Percentiles rank a stretch among this genome's conserved stretches.
These are phyloP conservation scores for Fusarium sp. DNA, from an alignment of 2,329 filamentous ascomycete genomes.

Conservation along the genomic window DNA sequence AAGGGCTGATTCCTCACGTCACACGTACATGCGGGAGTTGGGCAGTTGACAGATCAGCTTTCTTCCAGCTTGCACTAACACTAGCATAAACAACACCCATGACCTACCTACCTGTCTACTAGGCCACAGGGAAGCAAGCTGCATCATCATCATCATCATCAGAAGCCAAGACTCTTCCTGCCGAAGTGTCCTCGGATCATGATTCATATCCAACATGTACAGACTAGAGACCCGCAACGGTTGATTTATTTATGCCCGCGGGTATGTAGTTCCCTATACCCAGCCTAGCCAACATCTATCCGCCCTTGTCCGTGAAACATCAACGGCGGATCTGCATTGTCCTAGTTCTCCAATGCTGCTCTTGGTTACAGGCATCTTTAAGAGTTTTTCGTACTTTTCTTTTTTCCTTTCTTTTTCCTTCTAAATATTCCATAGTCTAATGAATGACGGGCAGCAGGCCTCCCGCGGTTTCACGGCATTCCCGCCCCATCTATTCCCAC, in stretches of 20 bases:
- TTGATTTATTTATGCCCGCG: neutral
- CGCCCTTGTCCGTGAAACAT: constrained; percentile 20
- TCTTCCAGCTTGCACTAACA: constrained; percentile 6
- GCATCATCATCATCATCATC: constrained; percentile 25
- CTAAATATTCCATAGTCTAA: neutral
- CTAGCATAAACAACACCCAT: neutral
- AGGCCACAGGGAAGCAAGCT: constrained; percentile 16
- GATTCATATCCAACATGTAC: neutral
- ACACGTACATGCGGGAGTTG: constrained; percentile 15
- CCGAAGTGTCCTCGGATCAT: constrained; percentile 36
- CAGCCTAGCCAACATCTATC: constrained; percentile 9
- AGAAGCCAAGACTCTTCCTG: constrained; percentile 19
- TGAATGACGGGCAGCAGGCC: constrained; percentile 6
- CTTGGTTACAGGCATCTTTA: neutral
- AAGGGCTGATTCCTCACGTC: constrained; percentile 29
- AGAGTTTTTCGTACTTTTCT: neutral
- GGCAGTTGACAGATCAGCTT: constrained; percentile 10
- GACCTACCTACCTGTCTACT: neutral
- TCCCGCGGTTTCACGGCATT: constrained; percentile 39
- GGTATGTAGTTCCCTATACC: constrained; percentile 15
- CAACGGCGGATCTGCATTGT: constrained; percentile 5
- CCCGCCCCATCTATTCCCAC: constrained; percentile 44
- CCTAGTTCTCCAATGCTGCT: no score
- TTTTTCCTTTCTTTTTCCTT: constrained; percentile 28
- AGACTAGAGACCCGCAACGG: neutral